phyloP scores from a whole-genome alignment of 2,329 filamentous ascomycete genomes.

The Sclerotinia spermophila region DNA sequence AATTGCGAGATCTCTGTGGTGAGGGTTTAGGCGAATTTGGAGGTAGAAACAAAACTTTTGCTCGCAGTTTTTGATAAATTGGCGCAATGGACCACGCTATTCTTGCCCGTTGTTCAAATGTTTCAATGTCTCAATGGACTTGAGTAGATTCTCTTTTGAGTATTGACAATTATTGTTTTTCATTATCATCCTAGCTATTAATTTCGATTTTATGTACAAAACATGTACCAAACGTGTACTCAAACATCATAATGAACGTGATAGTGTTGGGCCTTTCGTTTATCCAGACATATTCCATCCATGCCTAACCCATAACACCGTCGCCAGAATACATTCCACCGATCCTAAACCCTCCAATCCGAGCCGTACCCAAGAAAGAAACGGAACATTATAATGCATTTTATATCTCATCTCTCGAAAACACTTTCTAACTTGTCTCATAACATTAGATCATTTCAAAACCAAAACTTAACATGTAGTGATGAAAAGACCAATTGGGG shows the following conservation, averaged over 20 bases:
- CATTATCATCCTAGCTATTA: neutral
- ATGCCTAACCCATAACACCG: neutral
- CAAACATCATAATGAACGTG: neutral
- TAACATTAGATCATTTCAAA: neutral
- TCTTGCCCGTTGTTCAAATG: neutral
- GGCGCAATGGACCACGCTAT: too few relatives aligned
- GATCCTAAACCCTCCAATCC: neutral
- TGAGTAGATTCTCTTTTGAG: rapidly evolving
- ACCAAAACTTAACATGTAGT: slow-evolving; percentile 21
- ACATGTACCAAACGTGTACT: neutral
- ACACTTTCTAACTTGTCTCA: neutral
- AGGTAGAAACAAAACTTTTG: neutral
- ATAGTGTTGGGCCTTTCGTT: neutral
- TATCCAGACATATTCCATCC: neutral
- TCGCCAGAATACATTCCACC: neutral
- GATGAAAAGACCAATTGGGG: slow-evolving; percentile 43
- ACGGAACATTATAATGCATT: neutral
- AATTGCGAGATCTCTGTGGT: rapidly evolving
- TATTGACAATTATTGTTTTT: neutral
- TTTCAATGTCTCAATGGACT: neutral
- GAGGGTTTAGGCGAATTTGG: too few relatives aligned
- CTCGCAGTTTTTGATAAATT: neutral
- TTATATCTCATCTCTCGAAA: neutral
- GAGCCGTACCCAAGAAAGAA: neutral
- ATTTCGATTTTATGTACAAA: neutral